These are phyloP conservation scores for Aspergillus transmontanensis DNA, from an alignment of 2,329 filamentous ascomycete species.

Conservation along the genomic window DNA sequence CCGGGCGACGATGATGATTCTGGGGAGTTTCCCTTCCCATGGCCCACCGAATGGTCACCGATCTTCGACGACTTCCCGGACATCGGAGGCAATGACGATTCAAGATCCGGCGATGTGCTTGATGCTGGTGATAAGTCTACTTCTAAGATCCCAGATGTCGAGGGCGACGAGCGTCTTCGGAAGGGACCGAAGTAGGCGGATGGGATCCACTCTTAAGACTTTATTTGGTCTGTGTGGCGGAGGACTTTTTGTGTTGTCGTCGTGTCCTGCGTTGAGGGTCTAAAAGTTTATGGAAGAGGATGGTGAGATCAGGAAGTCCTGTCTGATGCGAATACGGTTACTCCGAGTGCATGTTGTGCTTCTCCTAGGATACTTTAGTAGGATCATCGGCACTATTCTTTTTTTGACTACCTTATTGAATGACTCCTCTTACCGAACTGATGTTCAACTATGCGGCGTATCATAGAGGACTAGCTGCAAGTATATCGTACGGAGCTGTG, in stretches of 20 bases:
- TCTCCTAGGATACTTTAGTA: not conserved
- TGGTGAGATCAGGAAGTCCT: not conserved
- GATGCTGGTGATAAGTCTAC: not conserved
- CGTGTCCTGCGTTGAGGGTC: not conserved
- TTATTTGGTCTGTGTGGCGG: not conserved
- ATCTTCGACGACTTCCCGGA: not conserved
- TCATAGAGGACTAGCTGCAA: no score
- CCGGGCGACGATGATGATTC: not conserved
- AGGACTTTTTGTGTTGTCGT: not conserved
- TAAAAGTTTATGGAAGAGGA: not conserved
- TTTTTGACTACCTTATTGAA: not conserved
- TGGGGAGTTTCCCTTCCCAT: not conserved
- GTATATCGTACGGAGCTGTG: no score
- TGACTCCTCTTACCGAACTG: no score
- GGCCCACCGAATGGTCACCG: not conserved
- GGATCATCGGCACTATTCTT: not conserved
- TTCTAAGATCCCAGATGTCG: not conserved
- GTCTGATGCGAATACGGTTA: not conserved
- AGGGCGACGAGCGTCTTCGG: not conserved
- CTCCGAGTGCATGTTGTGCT: not conserved
- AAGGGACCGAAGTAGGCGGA: not conserved
- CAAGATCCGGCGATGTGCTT: not conserved
- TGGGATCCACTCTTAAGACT: not conserved
- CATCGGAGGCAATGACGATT: not conserved
- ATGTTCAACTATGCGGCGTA: no score